Evolutionary conservation across 2,329 filamentous ascomycete genomes (phyloP).

Genomic region (Amphichorda felina): DNA sequence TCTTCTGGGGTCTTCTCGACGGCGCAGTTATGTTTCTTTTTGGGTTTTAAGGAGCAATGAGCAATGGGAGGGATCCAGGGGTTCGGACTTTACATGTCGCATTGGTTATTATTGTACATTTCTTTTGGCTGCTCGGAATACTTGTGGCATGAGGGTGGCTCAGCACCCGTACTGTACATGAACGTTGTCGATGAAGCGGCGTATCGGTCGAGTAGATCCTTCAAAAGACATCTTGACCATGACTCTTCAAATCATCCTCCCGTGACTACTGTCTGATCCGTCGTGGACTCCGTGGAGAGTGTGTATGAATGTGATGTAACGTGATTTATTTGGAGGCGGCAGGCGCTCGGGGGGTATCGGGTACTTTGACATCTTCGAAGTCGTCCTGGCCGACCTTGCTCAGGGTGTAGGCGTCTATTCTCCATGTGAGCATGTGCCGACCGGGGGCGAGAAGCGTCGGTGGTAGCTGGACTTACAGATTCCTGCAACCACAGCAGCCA

Average conservation of each 20-base stretch:
- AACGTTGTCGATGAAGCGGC: neutral
- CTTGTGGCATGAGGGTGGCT: neutral
- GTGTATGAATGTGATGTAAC: no score
- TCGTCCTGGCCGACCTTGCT: slow-evolving; percentile 88
- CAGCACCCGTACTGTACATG: slow-evolving; percentile 1
- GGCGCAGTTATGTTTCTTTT: neutral
- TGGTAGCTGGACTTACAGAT: slow-evolving; percentile 62
- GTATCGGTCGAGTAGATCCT: no score
- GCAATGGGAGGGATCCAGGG: no score
- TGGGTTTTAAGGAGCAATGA: no score
- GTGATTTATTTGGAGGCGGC: slow-evolving; percentile 19
- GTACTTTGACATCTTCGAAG: slow-evolving; percentile 90
- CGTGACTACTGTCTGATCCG: no score
- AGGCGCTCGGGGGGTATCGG: slow-evolving; percentile 52
- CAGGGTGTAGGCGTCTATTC: slow-evolving; percentile 51
- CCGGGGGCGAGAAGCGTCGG: neutral
- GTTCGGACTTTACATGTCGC: neutral
- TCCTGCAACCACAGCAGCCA: slow-evolving; percentile 64
- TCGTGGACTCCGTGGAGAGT: no score
- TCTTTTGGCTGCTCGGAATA: neutral
- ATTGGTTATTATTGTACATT: slow-evolving; percentile 3
- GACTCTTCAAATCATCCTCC: no score
- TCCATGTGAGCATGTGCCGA: neutral
- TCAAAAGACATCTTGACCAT: no score
- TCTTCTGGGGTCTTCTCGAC: neutral